Percentiles rank a stretch among this genome's conserved stretches.
These are phyloP conservation scores for Nitzschia sp. DNA, from an alignment of 108 stramenopile genomes.

Conservation along the genomic window DNA sequence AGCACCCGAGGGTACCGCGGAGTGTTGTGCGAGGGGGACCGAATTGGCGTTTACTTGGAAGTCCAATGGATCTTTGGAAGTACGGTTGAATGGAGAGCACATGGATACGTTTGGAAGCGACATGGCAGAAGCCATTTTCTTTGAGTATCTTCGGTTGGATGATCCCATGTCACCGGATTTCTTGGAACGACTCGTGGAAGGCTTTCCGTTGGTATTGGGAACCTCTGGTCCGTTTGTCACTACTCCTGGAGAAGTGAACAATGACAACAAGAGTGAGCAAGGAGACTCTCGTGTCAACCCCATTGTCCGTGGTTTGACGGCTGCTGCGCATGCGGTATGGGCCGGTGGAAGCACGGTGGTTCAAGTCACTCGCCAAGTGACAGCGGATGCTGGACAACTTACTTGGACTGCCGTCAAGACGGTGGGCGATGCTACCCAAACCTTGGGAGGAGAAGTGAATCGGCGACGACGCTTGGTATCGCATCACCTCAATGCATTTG, in stretches of 20 bases:
- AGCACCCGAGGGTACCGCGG: slow-evolving; percentile 73
- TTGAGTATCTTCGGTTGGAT: slow-evolving; percentile 74
- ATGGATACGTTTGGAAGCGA: slow-evolving; percentile 79
- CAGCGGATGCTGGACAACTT: slow-evolving; percentile 19
- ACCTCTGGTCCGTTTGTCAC: slow-evolving; percentile 63
- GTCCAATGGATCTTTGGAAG: slow-evolving; percentile 79
- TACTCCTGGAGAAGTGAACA: slow-evolving; percentile 17
- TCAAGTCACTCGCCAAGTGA: slow-evolving; percentile 26
- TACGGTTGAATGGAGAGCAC: slow-evolving; percentile 72
- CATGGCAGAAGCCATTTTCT: slow-evolving; percentile 81
- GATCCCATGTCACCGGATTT: slow-evolving; percentile 80
- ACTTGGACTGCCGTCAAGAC: slow-evolving; percentile 24
- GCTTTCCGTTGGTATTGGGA: slow-evolving; percentile 80
- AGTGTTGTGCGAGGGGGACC: slow-evolving; percentile 84
- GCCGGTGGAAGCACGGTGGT: slow-evolving; percentile 33
- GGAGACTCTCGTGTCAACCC: slow-evolving; percentile 22
- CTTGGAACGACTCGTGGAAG: slow-evolving; percentile 69
- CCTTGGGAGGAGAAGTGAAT: slow-evolving; percentile 41
- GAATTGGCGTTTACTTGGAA: slow-evolving; percentile 85
- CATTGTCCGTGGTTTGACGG: slow-evolving; percentile 31
- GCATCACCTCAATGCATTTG: slow-evolving; percentile 36
- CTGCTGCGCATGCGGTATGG: slow-evolving; percentile 26
- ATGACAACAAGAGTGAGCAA: background rate
- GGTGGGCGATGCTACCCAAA: slow-evolving; percentile 36
- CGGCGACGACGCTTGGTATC: slow-evolving; percentile 30